A percentile compares a stretch with the other conserved stretches of the same genome.
Evolutionary conservation across 352 stramenopile genomes (phyloP).

Genomic region (Phytophthora fragariaefolia): DNA sequence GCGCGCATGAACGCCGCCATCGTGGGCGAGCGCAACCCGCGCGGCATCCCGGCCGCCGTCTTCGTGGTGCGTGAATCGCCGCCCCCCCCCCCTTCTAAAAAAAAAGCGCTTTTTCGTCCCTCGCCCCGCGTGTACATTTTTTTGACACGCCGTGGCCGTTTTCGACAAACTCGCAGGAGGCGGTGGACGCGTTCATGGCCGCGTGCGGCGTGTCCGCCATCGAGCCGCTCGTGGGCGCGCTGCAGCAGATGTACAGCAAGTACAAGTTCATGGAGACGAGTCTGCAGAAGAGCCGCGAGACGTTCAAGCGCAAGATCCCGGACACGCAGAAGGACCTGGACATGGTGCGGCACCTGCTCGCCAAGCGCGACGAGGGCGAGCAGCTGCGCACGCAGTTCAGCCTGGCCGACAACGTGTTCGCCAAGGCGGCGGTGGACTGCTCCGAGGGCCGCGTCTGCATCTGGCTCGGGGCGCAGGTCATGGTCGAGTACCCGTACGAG

Average conservation of each 20-base stretch:
- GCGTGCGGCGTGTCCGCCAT: slow-evolving; percentile 62
- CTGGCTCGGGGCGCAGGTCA: slow-evolving; percentile 97
- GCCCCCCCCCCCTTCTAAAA: not conserved
- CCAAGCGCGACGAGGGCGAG: slow-evolving; percentile 78
- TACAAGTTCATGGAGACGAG: slow-evolving; percentile 93
- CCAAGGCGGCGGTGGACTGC: slow-evolving; percentile 93
- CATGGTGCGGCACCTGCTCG: slow-evolving; percentile 55
- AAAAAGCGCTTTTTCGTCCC: not conserved
- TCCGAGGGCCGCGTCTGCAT: slow-evolving; percentile 94
- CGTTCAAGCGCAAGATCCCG: slow-evolving; percentile 91
- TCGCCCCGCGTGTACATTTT: slow-evolving; percentile 4
- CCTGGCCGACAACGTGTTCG: slow-evolving; percentile 95
- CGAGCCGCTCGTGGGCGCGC: slow-evolving; percentile 76
- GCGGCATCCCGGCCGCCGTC: slow-evolving; percentile 78
- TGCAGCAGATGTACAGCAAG: slow-evolving; percentile 92
- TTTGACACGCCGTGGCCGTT: slow-evolving; percentile 1
- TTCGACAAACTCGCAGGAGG: slow-evolving; percentile 44
- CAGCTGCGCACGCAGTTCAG: slow-evolving; percentile 93
- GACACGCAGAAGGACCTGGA: slow-evolving; percentile 90
- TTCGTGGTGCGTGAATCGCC: slow-evolving; percentile 66
- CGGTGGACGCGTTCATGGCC: slow-evolving; percentile 75
- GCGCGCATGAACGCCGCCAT: slow-evolving; percentile 74
- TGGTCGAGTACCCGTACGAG: slow-evolving; percentile 98
- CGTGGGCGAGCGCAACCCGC: slow-evolving; percentile 80
- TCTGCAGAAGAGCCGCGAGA: slow-evolving; percentile 85